Percentiles rank a stretch among this genome's conserved stretches.
Evolutionary conservation across 2,329 filamentous ascomycete genomes (phyloP).

Genomic region (Teratosphaeriaceae sp.): DNA sequence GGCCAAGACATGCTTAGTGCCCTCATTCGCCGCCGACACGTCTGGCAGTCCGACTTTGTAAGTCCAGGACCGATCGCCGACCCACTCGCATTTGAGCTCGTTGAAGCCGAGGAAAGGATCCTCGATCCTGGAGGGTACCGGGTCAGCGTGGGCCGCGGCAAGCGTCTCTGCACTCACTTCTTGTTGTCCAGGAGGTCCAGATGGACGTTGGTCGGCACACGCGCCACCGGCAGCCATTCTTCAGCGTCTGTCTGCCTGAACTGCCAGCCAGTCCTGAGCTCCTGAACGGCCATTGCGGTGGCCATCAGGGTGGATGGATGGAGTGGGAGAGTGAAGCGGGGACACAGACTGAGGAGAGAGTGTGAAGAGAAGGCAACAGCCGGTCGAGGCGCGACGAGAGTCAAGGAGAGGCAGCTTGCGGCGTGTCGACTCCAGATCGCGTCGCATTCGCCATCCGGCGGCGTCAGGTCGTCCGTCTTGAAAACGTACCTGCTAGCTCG

Average conservation of each 20-base stretch:
- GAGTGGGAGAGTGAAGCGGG: too few relatives aligned
- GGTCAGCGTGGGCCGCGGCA: slow-evolving; percentile 9
- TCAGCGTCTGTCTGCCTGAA: slow-evolving; percentile 39
- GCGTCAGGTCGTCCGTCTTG: too few relatives aligned
- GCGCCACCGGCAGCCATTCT: slow-evolving; percentile 39
- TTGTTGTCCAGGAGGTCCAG: slow-evolving; percentile 41
- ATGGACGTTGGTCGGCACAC: slow-evolving; percentile 43
- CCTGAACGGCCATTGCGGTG: slow-evolving; percentile 16
- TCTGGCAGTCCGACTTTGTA: slow-evolving; percentile 39
- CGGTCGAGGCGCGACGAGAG: too few relatives aligned
- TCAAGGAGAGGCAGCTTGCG: too few relatives aligned
- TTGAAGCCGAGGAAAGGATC: slow-evolving; percentile 47
- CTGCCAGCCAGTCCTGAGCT: slow-evolving; percentile 36
- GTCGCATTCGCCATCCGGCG: too few relatives aligned
- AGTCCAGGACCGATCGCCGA: slow-evolving; percentile 42
- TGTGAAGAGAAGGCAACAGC: too few relatives aligned
- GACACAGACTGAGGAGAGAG: too few relatives aligned
- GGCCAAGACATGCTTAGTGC: slow-evolving; percentile 42
- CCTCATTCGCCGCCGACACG: slow-evolving; percentile 21
- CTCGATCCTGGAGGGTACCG: slow-evolving; percentile 34
- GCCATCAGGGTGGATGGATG: too few relatives aligned
- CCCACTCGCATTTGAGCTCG: slow-evolving; percentile 43
- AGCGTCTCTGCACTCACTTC: slow-evolving; percentile 36
- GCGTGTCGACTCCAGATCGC: too few relatives aligned
- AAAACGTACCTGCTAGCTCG: too few relatives aligned